Evolutionary conservation across 306 rosid genomes (phyloP).

Genomic region (Cucurbita maxima): DNA sequence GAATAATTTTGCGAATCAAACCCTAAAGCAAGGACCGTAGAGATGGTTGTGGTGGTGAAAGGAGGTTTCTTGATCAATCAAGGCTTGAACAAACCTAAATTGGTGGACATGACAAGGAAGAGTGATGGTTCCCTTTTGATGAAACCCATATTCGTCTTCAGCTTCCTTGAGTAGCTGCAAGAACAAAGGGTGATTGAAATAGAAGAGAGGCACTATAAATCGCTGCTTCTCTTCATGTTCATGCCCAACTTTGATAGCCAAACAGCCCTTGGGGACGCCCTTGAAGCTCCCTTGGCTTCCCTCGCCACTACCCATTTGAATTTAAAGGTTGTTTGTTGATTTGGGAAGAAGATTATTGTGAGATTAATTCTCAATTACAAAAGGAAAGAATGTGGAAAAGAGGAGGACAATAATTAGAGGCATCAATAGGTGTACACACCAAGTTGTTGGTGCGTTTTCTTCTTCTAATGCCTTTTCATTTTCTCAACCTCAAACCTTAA

Average conservation of each 20-base stretch:
- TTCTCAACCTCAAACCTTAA: too few relatives aligned
- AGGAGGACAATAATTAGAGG: background rate
- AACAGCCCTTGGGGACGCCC: conserved; percentile 65
- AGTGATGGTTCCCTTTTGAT: conserved; percentile 68
- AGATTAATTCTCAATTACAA: background rate
- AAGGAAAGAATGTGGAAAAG: background rate
- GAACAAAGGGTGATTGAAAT: conserved; percentile 83
- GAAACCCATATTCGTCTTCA: conserved; percentile 76
- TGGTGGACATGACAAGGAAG: conserved; percentile 79
- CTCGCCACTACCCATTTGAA: background rate
- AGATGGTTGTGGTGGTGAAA: conserved; percentile 7
- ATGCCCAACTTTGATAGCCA: conserved; percentile 72
- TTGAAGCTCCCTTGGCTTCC: conserved; percentile 9
- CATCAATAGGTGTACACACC: background rate
- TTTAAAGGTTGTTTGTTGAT: background rate
- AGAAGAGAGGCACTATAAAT: conserved; percentile 62
- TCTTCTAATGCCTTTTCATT: background rate
- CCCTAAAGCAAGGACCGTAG: conserved; percentile 47
- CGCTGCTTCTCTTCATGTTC: conserved; percentile 50
- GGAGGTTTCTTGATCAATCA: conserved; percentile 50
- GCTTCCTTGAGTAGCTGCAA: conserved; percentile 59
- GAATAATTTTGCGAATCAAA: conserved; percentile 5
- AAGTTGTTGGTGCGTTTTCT: background rate
- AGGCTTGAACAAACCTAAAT: conserved; percentile 48
- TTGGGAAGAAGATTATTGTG: background rate